Base-by-base conservation (phyloP, 2,329 filamentous ascomycete species). In the Triangularia setosa region DNA sequence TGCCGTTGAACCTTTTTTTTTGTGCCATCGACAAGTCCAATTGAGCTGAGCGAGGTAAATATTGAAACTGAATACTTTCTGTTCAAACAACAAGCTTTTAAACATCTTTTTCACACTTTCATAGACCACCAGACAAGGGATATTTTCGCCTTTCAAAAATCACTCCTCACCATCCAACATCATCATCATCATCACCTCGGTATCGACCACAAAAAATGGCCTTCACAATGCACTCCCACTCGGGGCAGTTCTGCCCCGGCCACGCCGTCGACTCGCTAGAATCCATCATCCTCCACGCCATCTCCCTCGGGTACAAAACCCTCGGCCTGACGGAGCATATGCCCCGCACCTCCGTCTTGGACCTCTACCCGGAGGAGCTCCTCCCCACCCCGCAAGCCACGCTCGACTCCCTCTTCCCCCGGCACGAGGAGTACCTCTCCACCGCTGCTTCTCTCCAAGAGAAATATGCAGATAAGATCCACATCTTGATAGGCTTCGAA, bases 201-300 rank as follows among this genome's bases (percentile, higher is more conserved):
- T 16, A 40, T 28, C 53, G 14, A 40, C n/a, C 25, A 4, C 59
- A 16, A n/a, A 48, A 21, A 21, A 98, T 98, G 95, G 93, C 94
- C 1, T 97, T 96, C 80, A 96, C 95, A 4, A 96, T 98, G 82
- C 95, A 99, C 78, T 96, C 92, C 74, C 95, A 99, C 79, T 98
- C 95, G 40, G 95, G 95, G 68, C 92, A 99, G 76, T 99, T 99
- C 81, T 99, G 95, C 80, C 89, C 89, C 9, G 87, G 90, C 71
- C 95, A 99, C 80, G 95, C 95, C 59, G 87, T 90, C 74, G 87
- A 96, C 75, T 84, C 87, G 21, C 85, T 99, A 9, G 94, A 98
- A 76, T 88, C 92, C 69, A 86, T 98, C 58, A 81, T 98, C 71
- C 85, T 88, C 73, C 85, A 88, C 12, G 94, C 94, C 69, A 92